Conservation (phyloP, 73 alveolate species). For the Paramecium bursaria region DNA sequence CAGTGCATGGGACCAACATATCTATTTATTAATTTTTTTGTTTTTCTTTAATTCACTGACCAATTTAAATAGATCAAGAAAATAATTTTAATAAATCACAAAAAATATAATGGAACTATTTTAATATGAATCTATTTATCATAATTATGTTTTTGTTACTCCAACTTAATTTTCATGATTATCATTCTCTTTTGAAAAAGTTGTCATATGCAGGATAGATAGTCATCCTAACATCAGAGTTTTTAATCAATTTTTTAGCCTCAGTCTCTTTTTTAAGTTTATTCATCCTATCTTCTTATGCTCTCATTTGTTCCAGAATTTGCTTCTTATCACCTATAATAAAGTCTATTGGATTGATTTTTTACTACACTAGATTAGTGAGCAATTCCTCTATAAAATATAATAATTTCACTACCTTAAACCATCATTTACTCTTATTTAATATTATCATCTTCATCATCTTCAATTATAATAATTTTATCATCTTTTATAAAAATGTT, state of each 20-base stretch:
- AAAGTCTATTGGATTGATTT: constrained; percentile 45
- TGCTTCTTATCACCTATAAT: constrained; percentile 8
- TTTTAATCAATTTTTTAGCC: constrained; percentile 24
- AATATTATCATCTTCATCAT: neutral
- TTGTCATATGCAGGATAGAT: constrained; percentile 60
- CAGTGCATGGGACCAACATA: too few species aligned
- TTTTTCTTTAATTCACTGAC: too few species aligned
- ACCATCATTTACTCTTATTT: neutral
- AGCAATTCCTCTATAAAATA: constrained; percentile 6
- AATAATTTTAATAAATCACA: too few species aligned
- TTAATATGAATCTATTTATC: too few species aligned
- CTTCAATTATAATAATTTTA: constrained; percentile 54
- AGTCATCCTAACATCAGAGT: constrained; percentile 57
- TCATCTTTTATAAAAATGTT: constrained; percentile 55
- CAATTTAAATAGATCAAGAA: too few species aligned
- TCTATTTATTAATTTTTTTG: too few species aligned
- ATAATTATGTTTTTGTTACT: too few species aligned
- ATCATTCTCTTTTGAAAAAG: constrained; percentile 42
- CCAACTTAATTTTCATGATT: too few species aligned
- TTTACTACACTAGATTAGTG: neutral
- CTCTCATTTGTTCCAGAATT: constrained; percentile 32
- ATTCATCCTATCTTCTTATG: constrained; percentile 26
- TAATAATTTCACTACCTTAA: neutral
- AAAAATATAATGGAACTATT: too few species aligned
- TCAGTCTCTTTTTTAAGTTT: constrained; percentile 46